Evolutionary conservation across 768 basidiomycete genomes (phyloP).

Genomic region (Tylopilus cervinicoccineus): DNA sequence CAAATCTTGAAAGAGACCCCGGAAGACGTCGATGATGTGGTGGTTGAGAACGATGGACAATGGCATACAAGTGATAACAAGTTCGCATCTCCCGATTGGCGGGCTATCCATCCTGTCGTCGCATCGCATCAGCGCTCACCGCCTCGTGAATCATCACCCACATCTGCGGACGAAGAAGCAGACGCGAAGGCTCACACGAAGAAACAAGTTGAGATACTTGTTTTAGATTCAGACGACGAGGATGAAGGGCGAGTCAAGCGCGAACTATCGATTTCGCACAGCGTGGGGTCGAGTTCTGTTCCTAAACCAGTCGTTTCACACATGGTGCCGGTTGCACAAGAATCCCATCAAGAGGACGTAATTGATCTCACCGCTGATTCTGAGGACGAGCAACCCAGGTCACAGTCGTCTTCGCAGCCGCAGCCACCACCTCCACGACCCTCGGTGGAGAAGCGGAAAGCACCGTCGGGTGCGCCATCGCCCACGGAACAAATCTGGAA

Average conservation of each 20-base stretch:
- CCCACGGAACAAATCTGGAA: constrained; percentile 74
- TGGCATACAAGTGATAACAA: constrained; percentile 94
- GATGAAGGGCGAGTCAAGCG: constrained; percentile 73
- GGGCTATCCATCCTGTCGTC: constrained; percentile 44
- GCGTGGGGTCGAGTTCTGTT: constrained; percentile 38
- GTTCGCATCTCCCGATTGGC: constrained; percentile 74
- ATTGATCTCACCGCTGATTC: constrained; percentile 85
- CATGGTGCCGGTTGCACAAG: constrained; percentile 20
- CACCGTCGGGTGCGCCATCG: constrained; percentile 44
- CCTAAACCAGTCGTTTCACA: constrained; percentile 24
- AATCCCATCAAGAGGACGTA: constrained; percentile 45
- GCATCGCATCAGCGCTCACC: constrained; percentile 25
- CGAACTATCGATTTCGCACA: constrained; percentile 66
- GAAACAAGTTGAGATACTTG: constrained; percentile 54
- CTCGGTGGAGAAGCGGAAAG: constrained; percentile 57
- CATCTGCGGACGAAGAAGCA: constrained; percentile 28
- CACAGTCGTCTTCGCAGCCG: constrained; percentile 17
- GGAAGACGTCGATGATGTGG: constrained; percentile 83
- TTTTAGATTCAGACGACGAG: constrained; percentile 74
- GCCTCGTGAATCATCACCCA: constrained; percentile 25
- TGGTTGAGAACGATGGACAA: constrained; percentile 90
- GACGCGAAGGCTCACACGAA: constrained; percentile 41
- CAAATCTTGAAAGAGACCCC: constrained; percentile 75
- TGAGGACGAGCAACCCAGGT: constrained; percentile 59
- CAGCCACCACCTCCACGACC: constrained; percentile 31